These are phyloP conservation scores for Smittium mucronatum DNA, from an alignment of 371 early-diverging fungal species.

Conservation along the genomic window DNA sequence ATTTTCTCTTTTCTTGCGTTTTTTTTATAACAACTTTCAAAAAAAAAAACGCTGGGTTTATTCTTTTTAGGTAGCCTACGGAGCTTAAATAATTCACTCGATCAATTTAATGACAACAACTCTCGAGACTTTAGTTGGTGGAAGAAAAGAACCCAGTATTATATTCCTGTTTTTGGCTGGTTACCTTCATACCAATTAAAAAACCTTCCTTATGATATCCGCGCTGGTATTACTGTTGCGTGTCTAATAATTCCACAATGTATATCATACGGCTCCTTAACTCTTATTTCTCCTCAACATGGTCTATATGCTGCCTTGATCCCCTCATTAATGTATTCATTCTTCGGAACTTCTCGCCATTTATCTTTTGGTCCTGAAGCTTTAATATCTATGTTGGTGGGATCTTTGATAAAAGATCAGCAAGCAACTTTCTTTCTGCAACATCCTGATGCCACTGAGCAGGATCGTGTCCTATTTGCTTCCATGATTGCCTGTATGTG, in stretches of 20 bases:
- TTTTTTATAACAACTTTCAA: too few relatives aligned
- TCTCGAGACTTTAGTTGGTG: too few relatives aligned
- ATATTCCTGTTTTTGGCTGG: constrained; percentile 82
- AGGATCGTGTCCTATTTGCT: constrained; percentile 34
- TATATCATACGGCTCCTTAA: constrained; percentile 77
- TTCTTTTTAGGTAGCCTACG: too few relatives aligned
- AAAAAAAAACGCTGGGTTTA: too few relatives aligned
- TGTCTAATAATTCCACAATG: constrained; percentile 78
- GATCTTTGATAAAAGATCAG: constrained; percentile 34
- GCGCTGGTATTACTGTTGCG: constrained; percentile 79
- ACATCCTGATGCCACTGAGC: constrained; percentile 39
- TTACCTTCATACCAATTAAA: constrained; percentile 51
- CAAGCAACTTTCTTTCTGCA: constrained; percentile 34
- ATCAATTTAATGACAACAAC: too few relatives aligned
- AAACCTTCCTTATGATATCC: constrained; percentile 42
- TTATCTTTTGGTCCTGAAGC: constrained; percentile 90
- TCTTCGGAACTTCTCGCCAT: constrained; percentile 89
- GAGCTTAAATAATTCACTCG: too few relatives aligned
- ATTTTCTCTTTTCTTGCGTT: too few relatives aligned
- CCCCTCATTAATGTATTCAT: constrained; percentile 71
- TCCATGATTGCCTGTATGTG: constrained; percentile 55
- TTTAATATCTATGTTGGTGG: constrained; percentile 73
- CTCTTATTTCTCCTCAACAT: constrained; percentile 68
- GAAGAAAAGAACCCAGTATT: constrained; percentile 39
- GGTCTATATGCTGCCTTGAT: constrained; percentile 77